These are phyloP conservation scores for Diaporthe australafricana DNA, from an alignment of 2,329 filamentous ascomycete genomes.

Conservation along the genomic window DNA sequence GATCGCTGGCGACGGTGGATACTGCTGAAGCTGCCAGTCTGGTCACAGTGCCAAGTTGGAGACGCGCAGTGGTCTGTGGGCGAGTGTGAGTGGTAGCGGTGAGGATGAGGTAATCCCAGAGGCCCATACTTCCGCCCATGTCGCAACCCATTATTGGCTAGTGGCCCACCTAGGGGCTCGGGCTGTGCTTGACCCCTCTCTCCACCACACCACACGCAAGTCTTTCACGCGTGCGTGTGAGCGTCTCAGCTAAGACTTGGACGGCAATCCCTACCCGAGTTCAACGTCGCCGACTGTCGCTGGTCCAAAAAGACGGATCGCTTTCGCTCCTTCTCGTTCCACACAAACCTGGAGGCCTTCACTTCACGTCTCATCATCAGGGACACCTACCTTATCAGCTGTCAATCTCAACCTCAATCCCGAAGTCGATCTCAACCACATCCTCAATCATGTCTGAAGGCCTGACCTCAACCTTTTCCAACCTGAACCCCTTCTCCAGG, in stretches of 20 bases:
- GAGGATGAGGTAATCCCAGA: constrained; percentile 21
- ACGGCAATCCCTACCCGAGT: background rate
- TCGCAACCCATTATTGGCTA: background rate
- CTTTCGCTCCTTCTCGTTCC: background rate
- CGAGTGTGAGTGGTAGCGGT: background rate
- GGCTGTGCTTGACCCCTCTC: constrained; percentile 27
- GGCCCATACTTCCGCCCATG: background rate
- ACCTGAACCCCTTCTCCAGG: constrained; percentile 53
- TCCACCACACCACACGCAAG: background rate
- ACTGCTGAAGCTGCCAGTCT: background rate
- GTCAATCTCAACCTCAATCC: background rate
- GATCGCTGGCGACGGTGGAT: background rate
- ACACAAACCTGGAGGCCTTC: background rate
- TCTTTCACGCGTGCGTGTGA: background rate
- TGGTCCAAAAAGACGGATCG: background rate
- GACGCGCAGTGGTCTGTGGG: background rate
- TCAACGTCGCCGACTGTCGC: background rate
- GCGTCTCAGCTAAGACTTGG: background rate
- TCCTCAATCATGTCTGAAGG: constrained; percentile 23
- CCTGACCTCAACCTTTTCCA: constrained; percentile 43
- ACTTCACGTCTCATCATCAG: background rate
- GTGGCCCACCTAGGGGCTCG: constrained; percentile 21
- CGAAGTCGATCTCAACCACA: background rate
- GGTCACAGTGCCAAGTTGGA: background rate
- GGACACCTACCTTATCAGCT: background rate